phyloP scores from a whole-genome alignment of 1,139 yeast genomes.

The Candida frijolesensis region DNA sequence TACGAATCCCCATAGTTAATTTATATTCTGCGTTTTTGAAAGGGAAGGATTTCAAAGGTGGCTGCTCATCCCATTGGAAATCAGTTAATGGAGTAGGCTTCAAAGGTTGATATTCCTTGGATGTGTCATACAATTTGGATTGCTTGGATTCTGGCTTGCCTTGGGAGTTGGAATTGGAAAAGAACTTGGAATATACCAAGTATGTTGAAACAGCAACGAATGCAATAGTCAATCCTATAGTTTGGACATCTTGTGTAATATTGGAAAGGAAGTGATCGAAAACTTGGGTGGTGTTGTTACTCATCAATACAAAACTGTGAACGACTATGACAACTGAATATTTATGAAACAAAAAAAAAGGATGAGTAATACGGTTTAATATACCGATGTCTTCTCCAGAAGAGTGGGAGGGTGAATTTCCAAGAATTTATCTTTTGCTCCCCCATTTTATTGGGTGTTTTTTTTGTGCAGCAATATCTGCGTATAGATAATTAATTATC shows the following conservation, averaged over 20 bases:
- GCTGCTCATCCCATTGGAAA: constrained; percentile 20
- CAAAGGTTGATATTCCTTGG: constrained; percentile 5
- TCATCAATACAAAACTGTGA: neutral
- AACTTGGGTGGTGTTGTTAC: constrained; percentile 2
- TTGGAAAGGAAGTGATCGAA: neutral
- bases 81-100: constrained; percentile 7
- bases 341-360: no score
- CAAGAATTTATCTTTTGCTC: neutral
- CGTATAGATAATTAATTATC: no score
- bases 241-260: neutral
- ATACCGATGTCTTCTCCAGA: no score
- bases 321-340: neutral
- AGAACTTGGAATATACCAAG: neutral
- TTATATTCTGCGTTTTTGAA: constrained; percentile 28
- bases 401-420: neutral
- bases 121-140: constrained; percentile 6
- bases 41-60: constrained; percentile 22
- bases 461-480: no score
- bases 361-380: no score
- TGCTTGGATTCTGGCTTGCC: neutral
- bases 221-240: constrained; percentile 2
- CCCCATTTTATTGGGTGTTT: no score
- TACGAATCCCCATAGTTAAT: constrained; percentile 69
- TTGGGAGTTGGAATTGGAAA: neutral
- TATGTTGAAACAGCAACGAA: neutral